Percentiles rank a stretch among this genome's conserved stretches.
phyloP scores from a whole-genome alignment of 169 alveolate species.

The Plasmodium coatneyi region DNA sequence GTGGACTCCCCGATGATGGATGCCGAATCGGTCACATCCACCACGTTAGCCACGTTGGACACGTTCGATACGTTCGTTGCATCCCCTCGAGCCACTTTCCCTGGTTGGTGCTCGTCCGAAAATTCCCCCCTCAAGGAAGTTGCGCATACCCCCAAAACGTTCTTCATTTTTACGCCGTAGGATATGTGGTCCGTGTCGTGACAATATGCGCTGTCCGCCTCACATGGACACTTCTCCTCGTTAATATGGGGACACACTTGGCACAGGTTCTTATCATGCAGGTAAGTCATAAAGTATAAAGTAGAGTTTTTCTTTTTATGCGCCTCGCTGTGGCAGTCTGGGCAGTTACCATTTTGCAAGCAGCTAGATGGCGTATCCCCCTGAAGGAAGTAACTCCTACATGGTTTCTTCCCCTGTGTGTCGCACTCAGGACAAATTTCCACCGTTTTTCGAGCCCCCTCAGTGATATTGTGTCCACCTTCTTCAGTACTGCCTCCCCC shows the following conservation, averaged over 20 bases:
- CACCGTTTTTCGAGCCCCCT: neutral
- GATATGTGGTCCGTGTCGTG: conserved; percentile 50
- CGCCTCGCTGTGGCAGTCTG: conserved; percentile 32
- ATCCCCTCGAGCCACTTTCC: neutral
- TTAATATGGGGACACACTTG: conserved; percentile 16
- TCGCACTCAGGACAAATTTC: conserved; percentile 12
- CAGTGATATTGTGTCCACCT: neutral
- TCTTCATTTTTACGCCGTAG: conserved; percentile 6
- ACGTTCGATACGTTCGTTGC: no score
- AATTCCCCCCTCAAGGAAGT: neutral
- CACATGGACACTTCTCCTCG: conserved; percentile 18
- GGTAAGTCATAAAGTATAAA: conserved; percentile 9
- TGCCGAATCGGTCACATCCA: neutral
- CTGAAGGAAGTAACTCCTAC: conserved; percentile 5
- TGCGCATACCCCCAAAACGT: neutral
- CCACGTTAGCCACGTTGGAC: neutral
- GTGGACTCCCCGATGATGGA: neutral
- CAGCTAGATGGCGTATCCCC: neutral
- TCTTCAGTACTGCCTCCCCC: neutral
- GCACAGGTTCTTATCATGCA: conserved; percentile 26
- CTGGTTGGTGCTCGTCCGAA: neutral
- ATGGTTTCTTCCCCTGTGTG: conserved; percentile 5
- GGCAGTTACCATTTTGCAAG: neutral
- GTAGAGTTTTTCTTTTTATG: conserved; percentile 36
- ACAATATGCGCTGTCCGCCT: conserved; percentile 7